Evolutionary conservation across 2,329 filamentous ascomycete species (phyloP), one percentile per base, ranked within the genome.

Genomic region (Apiospora pterosperma): DNA sequence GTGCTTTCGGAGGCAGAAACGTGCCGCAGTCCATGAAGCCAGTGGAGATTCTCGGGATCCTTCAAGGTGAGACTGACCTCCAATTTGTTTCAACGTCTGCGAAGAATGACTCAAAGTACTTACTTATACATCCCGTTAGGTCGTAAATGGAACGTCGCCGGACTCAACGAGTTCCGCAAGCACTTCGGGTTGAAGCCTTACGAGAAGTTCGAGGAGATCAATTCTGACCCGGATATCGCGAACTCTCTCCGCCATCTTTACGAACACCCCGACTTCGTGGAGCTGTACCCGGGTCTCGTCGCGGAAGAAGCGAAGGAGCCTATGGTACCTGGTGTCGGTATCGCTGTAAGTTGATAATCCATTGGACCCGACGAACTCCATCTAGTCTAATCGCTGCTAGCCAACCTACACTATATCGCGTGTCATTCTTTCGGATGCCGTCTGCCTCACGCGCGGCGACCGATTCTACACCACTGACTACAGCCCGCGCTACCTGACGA

Each of bases 401-500:
- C 90, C 91, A 0, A 90, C 88, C 0, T 93, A 72, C 59, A 77
- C 81, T 7, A 74, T 73, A 39, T 80, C 79, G 6, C 79, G 85
- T 44, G 87, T 85, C 2, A 84, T 90, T 16, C 76, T 90, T 11
- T 87, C 86, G 0, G 88, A 90, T 70, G 86, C 87, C 0, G 85
- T 89, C 4, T 81, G 85, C 5, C 78, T 90, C 19, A 86, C 89
- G 4, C 84, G 88, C 28, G 85, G 86, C 12, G 88, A 91, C 69
- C 80, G 88, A 14, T 89, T 89, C 76, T 89, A 89, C 75, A 90
- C 88, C 0, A 70, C 76, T 3, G 88, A 90, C 72, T 89, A 84
- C 68, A 83, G 85, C 3, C 73, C 88, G 0, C 81, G 82, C 41
- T 88, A 85, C 68, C 75, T 92, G 61, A 91, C 89, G 3, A 90